Base-by-base conservation (phyloP, 31 red algal species). In the Asparagopsis taxiformis region DNA sequence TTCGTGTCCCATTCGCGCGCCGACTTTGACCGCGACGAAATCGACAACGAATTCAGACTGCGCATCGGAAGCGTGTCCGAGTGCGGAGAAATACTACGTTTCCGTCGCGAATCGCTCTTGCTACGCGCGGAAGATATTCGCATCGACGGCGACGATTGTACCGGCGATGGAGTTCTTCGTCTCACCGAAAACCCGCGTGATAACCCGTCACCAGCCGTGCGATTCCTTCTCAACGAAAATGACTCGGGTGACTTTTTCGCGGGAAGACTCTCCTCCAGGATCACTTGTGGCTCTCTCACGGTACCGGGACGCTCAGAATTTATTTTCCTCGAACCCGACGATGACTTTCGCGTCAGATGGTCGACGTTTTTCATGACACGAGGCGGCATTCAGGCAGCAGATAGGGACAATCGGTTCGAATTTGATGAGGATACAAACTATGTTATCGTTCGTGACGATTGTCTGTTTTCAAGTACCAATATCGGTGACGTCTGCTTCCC, bases 401-500 rank as follows among this genome's bases (percentile, higher is more conserved):
- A 48, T 35, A 29, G 21, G 19, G 43, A 62, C 19, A 44, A 50
- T 55, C 24, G 31, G 6, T 72, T 35, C 37, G 67, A 71, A 30
- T 51, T 84, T 37, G 68, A 72, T 23, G 57, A 72, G 19, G 57
- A 72, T 72, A 58, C 35, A n/a, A 60, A 59, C 3, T 84, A 73
- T 28, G 38, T 84, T 51, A 73, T 84, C 29, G 19, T 84, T 0
- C 31, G 66, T 28, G 31, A 71, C 32, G 25, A 59, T 3, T 84
- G 79, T 44, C 73, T 84, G 33, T 84, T 55, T 34, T 44, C 43
- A 21, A 41, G 73, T 41, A 72, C 79, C 1, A 57, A 26, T 11
- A 21, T 65, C 13, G 22, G 11, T 9, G 66, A 72, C 2, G 72
- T 71, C 22, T 90, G 85, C 24, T 90, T 90, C 75, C 68, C 85